Evolutionary conservation across 2,329 filamentous ascomycete species (phyloP), one percentile per base, ranked within the genome.

Genomic region (Gnomoniopsis sp.): DNA sequence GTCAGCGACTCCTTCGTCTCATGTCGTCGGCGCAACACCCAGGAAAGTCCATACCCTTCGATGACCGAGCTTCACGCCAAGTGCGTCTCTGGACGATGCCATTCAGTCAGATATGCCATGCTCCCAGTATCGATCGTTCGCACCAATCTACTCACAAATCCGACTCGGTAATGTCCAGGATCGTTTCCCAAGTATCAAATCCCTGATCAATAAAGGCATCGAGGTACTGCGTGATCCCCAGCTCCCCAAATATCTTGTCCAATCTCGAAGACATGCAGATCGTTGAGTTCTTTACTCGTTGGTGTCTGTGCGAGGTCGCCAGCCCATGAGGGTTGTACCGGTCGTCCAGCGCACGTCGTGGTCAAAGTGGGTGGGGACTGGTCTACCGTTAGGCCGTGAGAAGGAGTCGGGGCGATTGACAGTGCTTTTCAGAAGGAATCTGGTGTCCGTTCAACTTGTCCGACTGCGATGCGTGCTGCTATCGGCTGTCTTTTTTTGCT

Each of bases 161-260:
- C 23, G 88, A 89, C 72, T 93, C 90, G 61, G 90, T 91, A 55
- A 95, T 92, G 69, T 93, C 90, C 53, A 92, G 78, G 57, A 93
- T 87, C 1, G 88, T 92, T 36, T 91, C 88, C 90, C 90, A 93
- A 12, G 87, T 86, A 71, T 95, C 90, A 71, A 95, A 95, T 3
- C 90, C 90, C 73, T 93, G 89, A 55, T 90, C 85, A 47, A 90
- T 71, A 66, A 95, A 90, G 57, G 79, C 75, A 65, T 87, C 80
- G 60, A 90, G 82, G 75, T 95, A 93, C 74, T 92, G 88, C 75
- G 84, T 79, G 72, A 95, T 81, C 70, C 89, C 90, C 79, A 93
- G 79, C 79, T 90, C 88, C 74, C 84, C 81, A 70, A 93, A 86
- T 65, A 88, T 82, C 41, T 79, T 74, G 65, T 79, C 83, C 67